phyloP scores from a whole-genome alignment of 495 filamentous ascomycete genomes.

The Xylaria flabelliformis region DNA sequence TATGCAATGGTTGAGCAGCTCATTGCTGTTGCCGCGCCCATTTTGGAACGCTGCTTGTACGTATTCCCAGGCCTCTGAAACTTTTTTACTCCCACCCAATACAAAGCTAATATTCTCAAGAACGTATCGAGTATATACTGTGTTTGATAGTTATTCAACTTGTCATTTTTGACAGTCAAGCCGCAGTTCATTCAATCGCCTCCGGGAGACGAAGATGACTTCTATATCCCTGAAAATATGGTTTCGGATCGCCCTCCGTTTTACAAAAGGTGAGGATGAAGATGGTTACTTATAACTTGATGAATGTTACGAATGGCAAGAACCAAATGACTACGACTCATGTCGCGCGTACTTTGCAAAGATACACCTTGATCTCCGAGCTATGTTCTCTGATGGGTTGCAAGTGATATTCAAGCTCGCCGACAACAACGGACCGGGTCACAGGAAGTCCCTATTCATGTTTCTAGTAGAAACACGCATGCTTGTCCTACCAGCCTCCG shows the following conservation, averaged over 20 bases:
- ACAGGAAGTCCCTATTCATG: constrained; percentile 64
- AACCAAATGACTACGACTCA: constrained; percentile 26
- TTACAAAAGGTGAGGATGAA: neutral
- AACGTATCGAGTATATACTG: too few relatives aligned
- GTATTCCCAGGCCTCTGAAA: too few relatives aligned
- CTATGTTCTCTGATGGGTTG: constrained; percentile 42
- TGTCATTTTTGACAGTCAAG: too few relatives aligned
- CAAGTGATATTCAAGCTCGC: constrained; percentile 62
- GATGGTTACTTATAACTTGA: neutral
- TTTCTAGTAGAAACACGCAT: constrained; percentile 63
- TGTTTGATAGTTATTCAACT: too few relatives aligned
- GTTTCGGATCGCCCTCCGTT: constrained; percentile 5
- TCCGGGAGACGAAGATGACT: neutral
- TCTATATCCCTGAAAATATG: neutral
- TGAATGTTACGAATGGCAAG: constrained; percentile 24
- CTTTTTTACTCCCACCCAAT: too few relatives aligned
- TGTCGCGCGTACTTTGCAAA: constrained; percentile 4
- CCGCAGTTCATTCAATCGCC: neutral
- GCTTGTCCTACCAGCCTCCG: constrained; percentile 59
- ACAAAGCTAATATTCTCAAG: too few relatives aligned
- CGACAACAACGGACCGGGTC: constrained; percentile 56
- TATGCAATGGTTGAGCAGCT: too few relatives aligned
- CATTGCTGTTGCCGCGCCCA: too few relatives aligned
- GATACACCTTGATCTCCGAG: constrained; percentile 17
- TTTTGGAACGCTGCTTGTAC: too few relatives aligned